These are phyloP conservation scores for Cutaneotrichosporon sp. DNA, from an alignment of 1,284 basidiomycete species.

Conservation along the genomic window DNA sequence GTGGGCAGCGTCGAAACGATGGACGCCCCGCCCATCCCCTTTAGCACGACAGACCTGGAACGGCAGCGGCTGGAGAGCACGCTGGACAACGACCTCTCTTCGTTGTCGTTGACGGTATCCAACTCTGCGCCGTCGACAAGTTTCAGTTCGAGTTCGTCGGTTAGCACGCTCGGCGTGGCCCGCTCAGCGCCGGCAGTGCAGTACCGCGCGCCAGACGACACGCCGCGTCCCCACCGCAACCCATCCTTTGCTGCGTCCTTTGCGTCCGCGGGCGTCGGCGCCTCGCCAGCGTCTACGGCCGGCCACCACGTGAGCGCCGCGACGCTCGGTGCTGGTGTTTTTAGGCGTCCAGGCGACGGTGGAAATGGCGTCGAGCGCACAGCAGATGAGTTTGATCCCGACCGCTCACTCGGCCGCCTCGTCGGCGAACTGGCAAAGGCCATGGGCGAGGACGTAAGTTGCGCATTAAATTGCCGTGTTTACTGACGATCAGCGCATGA, in stretches of 20 bases:
- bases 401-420: slow-evolving; percentile 64
- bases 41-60: slow-evolving; percentile 40
- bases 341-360: slow-evolving; percentile 32
- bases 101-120: slow-evolving; percentile 31
- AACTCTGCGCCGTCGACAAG: slow-evolving; percentile 3
- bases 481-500: slow-evolving; percentile 11
- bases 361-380: slow-evolving; percentile 53
- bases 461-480: background rate
- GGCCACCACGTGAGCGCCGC: slow-evolving; percentile 80
- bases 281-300: slow-evolving; percentile 62
- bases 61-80: slow-evolving; percentile 42
- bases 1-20: slow-evolving; percentile 13
- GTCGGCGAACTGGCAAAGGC: slow-evolving; percentile 42
- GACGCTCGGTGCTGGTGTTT: slow-evolving; percentile 76
- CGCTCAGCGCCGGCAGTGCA: slow-evolving; percentile 13
- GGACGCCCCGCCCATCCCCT: slow-evolving; percentile 36
- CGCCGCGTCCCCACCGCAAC: slow-evolving; percentile 8
- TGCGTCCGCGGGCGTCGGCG: slow-evolving; percentile 20
- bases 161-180: slow-evolving; percentile 20
- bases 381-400: slow-evolving; percentile 79
- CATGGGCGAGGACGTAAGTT: slow-evolving; percentile 35
- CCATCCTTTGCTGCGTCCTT: slow-evolving; percentile 3
- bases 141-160: slow-evolving; percentile 17
- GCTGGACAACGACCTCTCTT: slow-evolving; percentile 42
- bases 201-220: slow-evolving; percentile 9